Evolutionary conservation across 805 yeast species (phyloP), one percentile per base, ranked within the genome.

Genomic region (Suhomyces kilbournensis): DNA sequence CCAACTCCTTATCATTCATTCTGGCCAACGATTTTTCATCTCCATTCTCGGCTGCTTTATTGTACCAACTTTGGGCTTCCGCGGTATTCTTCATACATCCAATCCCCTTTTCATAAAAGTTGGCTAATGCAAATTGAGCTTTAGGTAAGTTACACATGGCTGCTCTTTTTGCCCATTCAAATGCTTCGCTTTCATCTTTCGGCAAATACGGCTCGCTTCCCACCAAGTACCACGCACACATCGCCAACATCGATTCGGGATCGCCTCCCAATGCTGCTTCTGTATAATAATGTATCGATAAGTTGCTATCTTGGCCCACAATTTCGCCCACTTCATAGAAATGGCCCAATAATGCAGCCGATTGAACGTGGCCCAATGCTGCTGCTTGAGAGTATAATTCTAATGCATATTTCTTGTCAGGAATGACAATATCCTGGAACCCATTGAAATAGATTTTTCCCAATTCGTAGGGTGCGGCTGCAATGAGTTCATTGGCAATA

Each of bases 211-310:
- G 92, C 32, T 88, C 92, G 32, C 89, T 85, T 0, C 99, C 99
- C 25, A 90, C 86, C 68, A 93, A 76, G 66, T 93, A 94, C 97
- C 98, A 94, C 1, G 97, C 97, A 68, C 97, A 92, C 74, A 93
- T 76, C 1, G 96, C 92, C 62, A 93, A 76, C 96, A 93, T 94
- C 9, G 96, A 86, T 46, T 81, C 84, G 0, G 96, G 80, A 67
- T 94, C 96, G 6, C 97, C 97, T 3, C 85, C 85, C 28, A 85
- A 67, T 0, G 98, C 97, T 0, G 97, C 97, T 57, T 88, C 84
- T 0, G 96, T 91, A 67, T 90, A 93, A 66, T 92, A 93, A 67
- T 94, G 97, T 44, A 94, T 89, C 1, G 96, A 87, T 46, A 93
- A 75, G 57, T 88, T 86, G 0, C 91, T 76, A 67, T 94, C 96